Evolutionary conservation across 306 rosid genomes (phyloP), one percentile per base, ranked within the genome.

Genomic region (Acacia crassicarpa): DNA sequence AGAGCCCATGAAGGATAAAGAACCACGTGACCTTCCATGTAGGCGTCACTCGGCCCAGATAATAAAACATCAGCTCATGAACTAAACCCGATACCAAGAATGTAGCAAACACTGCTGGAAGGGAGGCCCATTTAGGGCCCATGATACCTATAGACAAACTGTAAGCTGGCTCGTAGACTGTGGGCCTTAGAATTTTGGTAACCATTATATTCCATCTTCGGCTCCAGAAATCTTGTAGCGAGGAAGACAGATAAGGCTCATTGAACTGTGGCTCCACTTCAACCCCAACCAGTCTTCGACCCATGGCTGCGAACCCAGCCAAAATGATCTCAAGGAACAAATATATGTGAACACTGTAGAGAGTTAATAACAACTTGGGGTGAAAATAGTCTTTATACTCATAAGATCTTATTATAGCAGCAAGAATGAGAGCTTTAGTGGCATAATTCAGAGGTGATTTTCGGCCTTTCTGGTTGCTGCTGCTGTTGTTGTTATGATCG

Each of bases 181-280:
- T 44, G 4, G 77, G 71, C 7, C 86, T 83, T 22, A 90, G 89
- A 68, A 82, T 85, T 0, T 73, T 75, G 6, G 83, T 53, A n/a
- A 74, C 87, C 81, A 85, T 63, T 23, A 88, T 61, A 65, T 88
- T 90, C 94, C 94, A 90, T 56, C 94, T 72, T 33, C 85, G 81
- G 4, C 89, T 89, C 92, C 94, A 88, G 12, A 88, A 90, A 54
- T 90, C 87, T 38, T 88, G 94, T 0, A 90, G 78, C 6, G 92
- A 90, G 44, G 84, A 75, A 4, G 94, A 83, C 13, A 85, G 77
- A 72, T 86, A 83, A 0, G 94, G 91, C 73, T 87, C 86, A 5
- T 87, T 59, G 86, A 90, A 90, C 40, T 74, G 85, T 1, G 90
- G 91, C 79, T 86, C 87, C 4, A 88, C 80, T 27, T 90, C 83